These are phyloP conservation scores for Hyphodiscus hymeniophilus DNA, from an alignment of 495 filamentous ascomycete species.

Conservation along the genomic window DNA sequence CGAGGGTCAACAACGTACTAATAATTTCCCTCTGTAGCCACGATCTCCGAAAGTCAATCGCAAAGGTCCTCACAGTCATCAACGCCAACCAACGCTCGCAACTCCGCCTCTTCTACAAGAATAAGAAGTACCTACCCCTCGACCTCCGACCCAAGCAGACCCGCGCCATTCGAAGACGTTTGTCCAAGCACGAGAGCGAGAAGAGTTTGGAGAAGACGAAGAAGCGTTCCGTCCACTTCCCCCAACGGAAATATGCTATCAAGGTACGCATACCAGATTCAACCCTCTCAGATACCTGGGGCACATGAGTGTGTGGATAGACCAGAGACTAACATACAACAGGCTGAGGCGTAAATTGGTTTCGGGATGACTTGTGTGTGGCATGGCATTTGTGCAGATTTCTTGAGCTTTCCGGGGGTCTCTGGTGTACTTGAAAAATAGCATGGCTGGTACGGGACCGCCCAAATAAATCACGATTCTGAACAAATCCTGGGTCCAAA, in stretches of 20 bases:
- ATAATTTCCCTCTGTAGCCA: conserved; percentile 50
- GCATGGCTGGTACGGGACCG: conserved; percentile 22
- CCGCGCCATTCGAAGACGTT: conserved; percentile 84
- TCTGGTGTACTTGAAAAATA: conserved; percentile 25
- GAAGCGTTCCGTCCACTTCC: conserved; percentile 94
- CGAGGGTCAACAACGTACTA: background rate
- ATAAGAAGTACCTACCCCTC: conserved; percentile 96
- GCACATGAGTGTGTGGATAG: background rate
- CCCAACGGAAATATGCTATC: conserved; percentile 94
- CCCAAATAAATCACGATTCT: conserved; percentile 18
- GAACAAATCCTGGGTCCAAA: conserved; percentile 8
- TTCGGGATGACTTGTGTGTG: conserved; percentile 22
- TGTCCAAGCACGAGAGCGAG: conserved; percentile 82
- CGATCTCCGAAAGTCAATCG: conserved; percentile 99
- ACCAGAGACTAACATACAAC: background rate
- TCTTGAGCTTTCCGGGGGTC: conserved; percentile 16
- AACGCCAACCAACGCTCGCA: conserved; percentile 97
- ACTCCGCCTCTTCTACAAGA: conserved; percentile 98
- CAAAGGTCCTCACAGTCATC: conserved; percentile 96
- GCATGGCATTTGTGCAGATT: conserved; percentile 24
- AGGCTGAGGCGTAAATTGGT: conserved; percentile 22
- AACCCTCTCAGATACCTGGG: background rate
- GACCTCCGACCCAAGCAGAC: conserved; percentile 97
- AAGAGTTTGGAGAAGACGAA: conserved; percentile 78
- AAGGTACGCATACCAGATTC: conserved; percentile 47